Evolutionary conservation across 495 filamentous ascomycete genomes (phyloP).

Genomic region (Penicillium arizonense): DNA sequence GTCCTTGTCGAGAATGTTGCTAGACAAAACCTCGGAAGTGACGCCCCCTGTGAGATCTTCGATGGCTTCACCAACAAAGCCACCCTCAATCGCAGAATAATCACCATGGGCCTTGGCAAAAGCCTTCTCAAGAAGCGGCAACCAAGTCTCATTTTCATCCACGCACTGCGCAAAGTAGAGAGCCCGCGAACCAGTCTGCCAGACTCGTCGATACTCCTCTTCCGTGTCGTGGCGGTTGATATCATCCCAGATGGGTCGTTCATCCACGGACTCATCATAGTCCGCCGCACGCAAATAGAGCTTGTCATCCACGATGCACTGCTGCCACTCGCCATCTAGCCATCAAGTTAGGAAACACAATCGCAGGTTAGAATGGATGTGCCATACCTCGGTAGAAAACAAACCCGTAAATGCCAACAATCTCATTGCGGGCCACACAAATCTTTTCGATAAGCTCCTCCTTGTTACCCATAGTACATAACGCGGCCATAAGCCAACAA

Average conservation of each 20-base stretch:
- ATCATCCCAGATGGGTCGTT: slow-evolving; percentile 69
- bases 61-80: slow-evolving; percentile 82
- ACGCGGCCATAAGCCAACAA: slow-evolving; percentile 88
- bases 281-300: slow-evolving; percentile 80
- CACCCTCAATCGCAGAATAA: slow-evolving; percentile 79
- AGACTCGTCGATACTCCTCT: slow-evolving; percentile 71
- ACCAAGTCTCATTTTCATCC: slow-evolving; percentile 88
- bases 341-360: slow-evolving; percentile 1
- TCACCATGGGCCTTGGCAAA: slow-evolving; percentile 96
- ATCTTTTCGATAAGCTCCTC: slow-evolving; percentile 73
- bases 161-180: slow-evolving; percentile 86
- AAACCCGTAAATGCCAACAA: slow-evolving; percentile 89
- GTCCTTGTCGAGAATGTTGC: slow-evolving; percentile 84
- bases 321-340: slow-evolving; percentile 86
- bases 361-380: background rate
- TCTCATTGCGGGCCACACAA: slow-evolving; percentile 78
- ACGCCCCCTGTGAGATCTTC: slow-evolving; percentile 94
- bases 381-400: slow-evolving; percentile 77
- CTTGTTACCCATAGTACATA: slow-evolving; percentile 83
- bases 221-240: slow-evolving; percentile 69
- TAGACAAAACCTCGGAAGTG: slow-evolving; percentile 74
- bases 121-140: slow-evolving; percentile 91
- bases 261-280: slow-evolving; percentile 70
- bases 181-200: slow-evolving; percentile 74
- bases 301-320: slow-evolving; percentile 84